A percentile compares a stretch with the other conserved stretches of the same genome.
phyloP scores from a whole-genome alignment of 805 yeast genomes.

The Schwanniomyces vanrijiae region DNA sequence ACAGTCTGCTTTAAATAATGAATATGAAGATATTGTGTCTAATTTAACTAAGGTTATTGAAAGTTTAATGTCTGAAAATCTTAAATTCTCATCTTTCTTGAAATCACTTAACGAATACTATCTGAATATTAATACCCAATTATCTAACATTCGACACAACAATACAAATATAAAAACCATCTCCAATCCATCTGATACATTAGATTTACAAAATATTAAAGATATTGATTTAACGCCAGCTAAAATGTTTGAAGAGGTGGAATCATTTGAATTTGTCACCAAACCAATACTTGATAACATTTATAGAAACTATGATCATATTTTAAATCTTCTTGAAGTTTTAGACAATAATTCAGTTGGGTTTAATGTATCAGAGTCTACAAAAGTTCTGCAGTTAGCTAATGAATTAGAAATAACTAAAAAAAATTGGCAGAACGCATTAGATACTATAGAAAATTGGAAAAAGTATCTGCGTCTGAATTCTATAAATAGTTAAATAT shows the following conservation, averaged over 20 bases:
- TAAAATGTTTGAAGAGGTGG: constrained; percentile 28
- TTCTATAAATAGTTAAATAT: not conserved
- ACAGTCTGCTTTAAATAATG: constrained; percentile 17
- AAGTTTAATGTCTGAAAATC: constrained; percentile 35
- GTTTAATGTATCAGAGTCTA: constrained; percentile 10
- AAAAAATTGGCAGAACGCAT: constrained; percentile 40
- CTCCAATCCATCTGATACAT: constrained; percentile 33
- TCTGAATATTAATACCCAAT: constrained; percentile 22
- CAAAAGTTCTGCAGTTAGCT: constrained; percentile 20
- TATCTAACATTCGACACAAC: constrained; percentile 17
- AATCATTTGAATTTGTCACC: constrained; percentile 33
- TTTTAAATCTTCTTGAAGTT: constrained; percentile 15
- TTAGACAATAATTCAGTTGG: constrained; percentile 9
- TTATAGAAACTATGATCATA: constrained; percentile 34
- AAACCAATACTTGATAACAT: constrained; percentile 35
- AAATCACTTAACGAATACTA: constrained; percentile 28
- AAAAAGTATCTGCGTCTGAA: constrained; percentile 16
- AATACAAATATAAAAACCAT: constrained; percentile 7
- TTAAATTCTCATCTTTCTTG: constrained; percentile 32
- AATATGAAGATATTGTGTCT: constrained; percentile 32
- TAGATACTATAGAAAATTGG: constrained; percentile 41
- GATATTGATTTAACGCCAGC: constrained; percentile 10
- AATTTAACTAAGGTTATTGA: constrained; percentile 36
- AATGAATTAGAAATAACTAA: constrained; percentile 33
- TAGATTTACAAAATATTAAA: constrained; percentile 22